Percentiles rank a stretch among this genome's conserved stretches.
phyloP scores from a whole-genome alignment of 257 asterid species.

The Solanum pinnatisectum region DNA sequence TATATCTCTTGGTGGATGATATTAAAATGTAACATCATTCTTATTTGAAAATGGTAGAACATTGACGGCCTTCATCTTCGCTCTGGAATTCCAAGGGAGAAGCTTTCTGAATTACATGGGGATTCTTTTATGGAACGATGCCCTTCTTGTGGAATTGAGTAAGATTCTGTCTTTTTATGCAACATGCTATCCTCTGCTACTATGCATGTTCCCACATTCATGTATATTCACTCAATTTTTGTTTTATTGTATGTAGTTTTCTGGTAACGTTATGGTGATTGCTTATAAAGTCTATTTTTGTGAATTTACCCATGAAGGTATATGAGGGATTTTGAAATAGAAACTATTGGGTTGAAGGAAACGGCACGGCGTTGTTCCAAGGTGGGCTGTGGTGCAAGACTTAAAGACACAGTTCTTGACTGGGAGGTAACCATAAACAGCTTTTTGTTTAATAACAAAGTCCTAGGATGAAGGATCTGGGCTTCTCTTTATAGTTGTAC shows the following conservation, averaged over 20 bases:
- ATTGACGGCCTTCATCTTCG: conserved; percentile 95
- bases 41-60: conserved; percentile 46
- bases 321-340: conserved; percentile 85
- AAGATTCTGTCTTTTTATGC: conserved; percentile 20
- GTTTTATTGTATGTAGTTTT: not conserved
- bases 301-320: conserved; percentile 46
- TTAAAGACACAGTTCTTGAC: conserved; percentile 93
- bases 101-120: conserved; percentile 87
- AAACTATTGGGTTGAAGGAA: conserved; percentile 87
- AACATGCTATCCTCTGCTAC: not conserved
- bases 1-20: not conserved
- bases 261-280: not conserved
- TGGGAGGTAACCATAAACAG: conserved; percentile 66
- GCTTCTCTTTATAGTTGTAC: not conserved
- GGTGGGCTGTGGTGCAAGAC: conserved; percentile 57
- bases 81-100: conserved; percentile 88
- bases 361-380: conserved; percentile 73
- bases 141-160: conserved; percentile 84
- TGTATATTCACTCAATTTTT: not conserved
- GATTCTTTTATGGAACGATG: conserved; percentile 85
- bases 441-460: not conserved
- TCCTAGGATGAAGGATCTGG: not conserved
- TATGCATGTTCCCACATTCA: not conserved
- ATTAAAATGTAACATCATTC: not conserved
- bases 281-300: not conserved